phyloP scores from a whole-genome alignment of 768 basidiomycete species.

The Lactifluus echinatus region DNA sequence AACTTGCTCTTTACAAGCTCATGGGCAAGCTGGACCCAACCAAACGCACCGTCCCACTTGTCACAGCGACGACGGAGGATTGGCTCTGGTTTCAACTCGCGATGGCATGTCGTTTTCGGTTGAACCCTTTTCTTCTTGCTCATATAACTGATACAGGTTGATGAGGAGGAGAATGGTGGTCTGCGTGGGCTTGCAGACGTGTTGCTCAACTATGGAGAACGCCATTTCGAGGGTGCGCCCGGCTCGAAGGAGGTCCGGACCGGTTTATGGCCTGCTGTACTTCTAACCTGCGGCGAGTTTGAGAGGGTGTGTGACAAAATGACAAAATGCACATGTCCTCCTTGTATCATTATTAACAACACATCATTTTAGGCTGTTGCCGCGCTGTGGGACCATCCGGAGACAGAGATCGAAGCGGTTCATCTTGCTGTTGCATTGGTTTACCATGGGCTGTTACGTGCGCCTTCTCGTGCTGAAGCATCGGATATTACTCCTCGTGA shows the following conservation, averaged over 20 bases:
- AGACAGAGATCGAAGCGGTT: conserved; percentile 87
- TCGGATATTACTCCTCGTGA: conserved; percentile 77
- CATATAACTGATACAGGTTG: conserved; percentile 38
- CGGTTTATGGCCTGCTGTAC: conserved; percentile 72
- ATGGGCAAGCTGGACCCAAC: conserved; percentile 86
- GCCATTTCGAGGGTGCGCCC: conserved; percentile 67
- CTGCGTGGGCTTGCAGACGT: conserved; percentile 68
- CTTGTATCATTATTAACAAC: not conserved
- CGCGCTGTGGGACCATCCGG: conserved; percentile 77
- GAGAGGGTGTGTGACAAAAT: conserved; percentile 56
- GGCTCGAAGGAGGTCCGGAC: conserved; percentile 49
- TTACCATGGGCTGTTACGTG: conserved; percentile 86
- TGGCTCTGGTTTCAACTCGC: conserved; percentile 98
- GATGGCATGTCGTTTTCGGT: conserved; percentile 44
- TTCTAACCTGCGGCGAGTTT: conserved; percentile 90
- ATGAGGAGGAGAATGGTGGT: conserved; percentile 76
- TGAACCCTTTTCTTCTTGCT: not conserved
- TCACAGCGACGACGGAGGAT: conserved; percentile 91
- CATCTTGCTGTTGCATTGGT: conserved; percentile 88
- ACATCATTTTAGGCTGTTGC: conserved; percentile 65
- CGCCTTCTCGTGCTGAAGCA: conserved; percentile 72
- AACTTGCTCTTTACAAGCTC: conserved; percentile 90
- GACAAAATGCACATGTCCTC: not conserved
- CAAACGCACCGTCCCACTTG: conserved; percentile 68
- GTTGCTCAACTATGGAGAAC: conserved; percentile 67